Base-by-base conservation (phyloP, 2,329 filamentous ascomycete genomes). In the Phialophora chinensis region DNA sequence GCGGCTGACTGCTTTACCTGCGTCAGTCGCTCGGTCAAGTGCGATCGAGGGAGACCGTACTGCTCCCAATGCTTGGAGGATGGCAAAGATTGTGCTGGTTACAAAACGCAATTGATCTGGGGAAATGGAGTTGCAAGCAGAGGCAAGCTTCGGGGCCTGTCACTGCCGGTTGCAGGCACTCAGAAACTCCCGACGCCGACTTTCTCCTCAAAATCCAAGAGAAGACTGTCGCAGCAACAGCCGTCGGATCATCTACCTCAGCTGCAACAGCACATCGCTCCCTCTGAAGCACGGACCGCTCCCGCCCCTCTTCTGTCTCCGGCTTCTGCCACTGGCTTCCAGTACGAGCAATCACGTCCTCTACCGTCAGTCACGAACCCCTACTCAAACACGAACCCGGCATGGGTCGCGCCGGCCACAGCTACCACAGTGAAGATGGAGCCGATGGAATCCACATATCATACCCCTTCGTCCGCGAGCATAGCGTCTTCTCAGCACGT, bases 81-180 rank as follows among this genome's bases (percentile, higher is more conserved):
- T 71, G 93, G 93, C 71, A 93, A 92, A 77, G 93, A 96, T 76
- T 98, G 94, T 81, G 93, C 92, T 31, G 94, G 94, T 66, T 98
- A 98, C 84, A 96, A 96, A 82, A 98, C 94, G 17, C 93, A 94
- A 73, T 85, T 98, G 79, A 98, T 94, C 55, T 98, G 94, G 94
- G 93, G 93, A 50, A 92, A 97, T 56, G 94, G 94, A 60, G 94
- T 98, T 66, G 94, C 94, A 64, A 97, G 93, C 80, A 89, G 94
- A 75, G 94, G 94, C 76, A 98, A 98, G 83, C 88, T 98, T 70
- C 88, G 94, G 69, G 94, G 94, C 47, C 84, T 97, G 72, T 93
- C 93, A 64, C 83, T 96, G 65, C 88, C 88, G 10, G 80, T 90
- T 60, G 82, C 83, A 47, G 84, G 83, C 61, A 79, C 79, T 17